These are phyloP conservation scores for Tulasnella calospora DNA, from an alignment of 768 basidiomycete genomes.

Conservation along the genomic window DNA sequence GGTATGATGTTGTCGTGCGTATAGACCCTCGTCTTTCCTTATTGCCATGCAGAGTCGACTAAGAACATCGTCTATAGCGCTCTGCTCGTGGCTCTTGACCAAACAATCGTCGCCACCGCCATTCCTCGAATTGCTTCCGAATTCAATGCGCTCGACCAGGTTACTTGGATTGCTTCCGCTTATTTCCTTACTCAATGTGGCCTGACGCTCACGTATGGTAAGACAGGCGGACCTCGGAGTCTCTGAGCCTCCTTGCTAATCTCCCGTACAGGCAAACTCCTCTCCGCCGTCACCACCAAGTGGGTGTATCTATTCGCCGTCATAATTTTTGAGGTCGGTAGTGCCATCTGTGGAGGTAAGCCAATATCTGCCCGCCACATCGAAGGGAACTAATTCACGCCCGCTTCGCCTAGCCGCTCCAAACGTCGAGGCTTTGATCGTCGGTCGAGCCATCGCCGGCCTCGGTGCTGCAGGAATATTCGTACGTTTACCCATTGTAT, in stretches of 20 bases:
- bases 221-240: background rate
- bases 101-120: constrained; percentile 26
- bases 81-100: background rate
- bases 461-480: constrained; percentile 27
- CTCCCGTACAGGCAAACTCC: constrained; percentile 14
- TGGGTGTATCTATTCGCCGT: constrained; percentile 32
- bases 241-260: background rate
- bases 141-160: constrained; percentile 35
- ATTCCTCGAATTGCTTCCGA: constrained; percentile 36
- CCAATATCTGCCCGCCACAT: background rate
- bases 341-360: constrained; percentile 41
- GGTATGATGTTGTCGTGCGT: constrained; percentile 20
- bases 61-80: background rate
- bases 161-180: constrained; percentile 33
- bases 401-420: constrained; percentile 18
- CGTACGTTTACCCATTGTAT: constrained; percentile 27
- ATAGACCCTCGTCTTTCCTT: background rate
- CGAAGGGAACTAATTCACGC: background rate
- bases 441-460: constrained; percentile 34
- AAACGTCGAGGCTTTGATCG: constrained; percentile 30
- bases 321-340: constrained; percentile 45
- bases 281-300: constrained; percentile 34
- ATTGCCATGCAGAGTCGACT: no score
- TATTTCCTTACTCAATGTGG: constrained; percentile 32
- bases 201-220: constrained; percentile 28